Evolutionary conservation across 2,329 filamentous ascomycete species (phyloP).

Genomic region (Corynespora cassiicola): DNA sequence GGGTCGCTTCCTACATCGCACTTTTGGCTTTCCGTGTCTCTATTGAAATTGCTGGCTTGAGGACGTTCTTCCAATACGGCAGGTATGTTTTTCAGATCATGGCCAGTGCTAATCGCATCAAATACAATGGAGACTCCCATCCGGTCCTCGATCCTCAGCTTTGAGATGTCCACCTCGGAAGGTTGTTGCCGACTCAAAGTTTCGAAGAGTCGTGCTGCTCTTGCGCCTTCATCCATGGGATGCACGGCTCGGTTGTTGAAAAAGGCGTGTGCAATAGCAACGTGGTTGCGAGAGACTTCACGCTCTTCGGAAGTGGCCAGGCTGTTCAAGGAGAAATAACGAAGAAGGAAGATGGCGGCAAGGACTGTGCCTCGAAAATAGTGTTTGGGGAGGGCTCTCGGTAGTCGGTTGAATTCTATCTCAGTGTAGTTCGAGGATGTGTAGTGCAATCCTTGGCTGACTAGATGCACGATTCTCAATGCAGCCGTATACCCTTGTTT

Average conservation of each 20-base stretch:
- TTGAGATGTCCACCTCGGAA: conserved; percentile 20
- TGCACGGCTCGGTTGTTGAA: conserved; percentile 16
- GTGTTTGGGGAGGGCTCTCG: conserved; percentile 23
- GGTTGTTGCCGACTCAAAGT: conserved; percentile 21
- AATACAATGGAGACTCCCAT: conserved; percentile 24
- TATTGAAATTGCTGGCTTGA: background rate
- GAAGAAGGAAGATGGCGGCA: conserved; percentile 25
- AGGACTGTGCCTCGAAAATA: conserved; percentile 24
- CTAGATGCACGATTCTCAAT: conserved; percentile 24
- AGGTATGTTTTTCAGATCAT: conserved; percentile 19
- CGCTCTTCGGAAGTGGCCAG: conserved; percentile 24
- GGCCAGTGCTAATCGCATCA: conserved; percentile 23
- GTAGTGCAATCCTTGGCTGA: conserved; percentile 19
- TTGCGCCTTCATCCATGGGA: conserved; percentile 16
- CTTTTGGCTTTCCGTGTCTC: conserved; percentile 1
- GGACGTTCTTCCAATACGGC: conserved; percentile 15
- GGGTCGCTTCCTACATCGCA: background rate
- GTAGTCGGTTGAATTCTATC: conserved; percentile 6
- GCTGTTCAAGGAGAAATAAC: conserved; percentile 29
- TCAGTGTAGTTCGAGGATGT: conserved; percentile 15
- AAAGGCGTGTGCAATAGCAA: conserved; percentile 25
- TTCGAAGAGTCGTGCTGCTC: conserved; percentile 21
- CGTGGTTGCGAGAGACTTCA: conserved; percentile 29
- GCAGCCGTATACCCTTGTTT: conserved; percentile 22
- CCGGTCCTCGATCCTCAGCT: conserved; percentile 24